Base-by-base conservation (phyloP, 2,329 filamentous ascomycete genomes). In the Aspergillus ustus region DNA sequence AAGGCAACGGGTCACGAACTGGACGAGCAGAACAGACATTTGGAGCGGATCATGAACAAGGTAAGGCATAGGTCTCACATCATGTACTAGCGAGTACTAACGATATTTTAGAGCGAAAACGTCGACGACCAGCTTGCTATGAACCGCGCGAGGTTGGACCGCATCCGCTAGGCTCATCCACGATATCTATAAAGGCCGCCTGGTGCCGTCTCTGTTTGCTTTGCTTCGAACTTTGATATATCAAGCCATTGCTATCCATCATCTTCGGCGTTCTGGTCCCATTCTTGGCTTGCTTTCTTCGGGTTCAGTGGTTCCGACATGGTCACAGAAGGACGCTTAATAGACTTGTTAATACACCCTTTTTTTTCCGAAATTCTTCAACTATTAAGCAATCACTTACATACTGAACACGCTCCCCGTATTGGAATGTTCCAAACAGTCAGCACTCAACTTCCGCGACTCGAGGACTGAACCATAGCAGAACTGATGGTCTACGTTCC, bases 81-180 rank as follows among this genome's bases (percentile, higher is more conserved):
- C 13, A 19, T 59, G 3, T 20, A 11, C 11, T 25, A 4, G 11
- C 37, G 13, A 37, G 57, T 57, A 56, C 72, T 76, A 67, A 77
- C 59, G 63, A 50, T 43, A 17, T 29, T 65, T 28, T 75, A 92
- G 91, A 94, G 89, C 78, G 92, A 96, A 75, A 85, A 83, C 69
- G 91, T 96, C 68, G 91, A 93, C 76, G 91, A 94, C 67, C 86
- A 90, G 72, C 91, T 94, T 70, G 87, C 87, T 61, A 87, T 92
- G 85, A 93, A 93, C 81, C 84, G 90, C 66, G 87, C 89, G 70
- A 85, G 87, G 68, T 75, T 93, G 75, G 87, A 90, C 70, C 84
- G 89, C 43, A 80, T 80, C 63, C 76, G 67, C 65, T 80, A 74
- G 63, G 48, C n/a, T 8, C 11, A 45, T 25, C 43, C 34, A 29